Conservation (phyloP, 1,139 yeast genomes). For the Eremothecium sinecaudum region DNA sequence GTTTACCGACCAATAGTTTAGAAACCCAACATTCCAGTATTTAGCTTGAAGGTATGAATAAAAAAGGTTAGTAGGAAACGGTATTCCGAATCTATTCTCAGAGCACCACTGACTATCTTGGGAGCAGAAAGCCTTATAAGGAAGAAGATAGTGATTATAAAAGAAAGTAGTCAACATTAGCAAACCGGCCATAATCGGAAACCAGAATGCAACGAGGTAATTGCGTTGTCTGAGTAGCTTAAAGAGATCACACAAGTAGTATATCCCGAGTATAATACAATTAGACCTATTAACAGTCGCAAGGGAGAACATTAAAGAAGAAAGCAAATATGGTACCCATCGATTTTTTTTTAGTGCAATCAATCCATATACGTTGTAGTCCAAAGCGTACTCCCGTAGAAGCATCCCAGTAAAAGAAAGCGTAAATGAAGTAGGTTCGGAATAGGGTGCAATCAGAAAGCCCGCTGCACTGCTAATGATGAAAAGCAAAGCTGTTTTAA, state of each 20-base stretch:
- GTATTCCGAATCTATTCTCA: slow-evolving; percentile 31
- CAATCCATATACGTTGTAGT: slow-evolving; percentile 13
- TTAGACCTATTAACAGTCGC: slow-evolving; percentile 67
- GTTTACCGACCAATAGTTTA: slow-evolving; percentile 69
- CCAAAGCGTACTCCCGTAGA: slow-evolving; percentile 36
- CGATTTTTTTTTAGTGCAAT: slow-evolving; percentile 11
- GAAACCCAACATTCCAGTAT: slow-evolving; percentile 81
- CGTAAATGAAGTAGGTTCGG: slow-evolving; percentile 69
- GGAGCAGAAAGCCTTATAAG: slow-evolving; percentile 57
- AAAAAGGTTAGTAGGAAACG: slow-evolving; percentile 39
- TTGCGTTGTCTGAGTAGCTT: slow-evolving; percentile 21
- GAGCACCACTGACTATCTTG: slow-evolving; percentile 74
- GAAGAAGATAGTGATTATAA: slow-evolving; percentile 38
- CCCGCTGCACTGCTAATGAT: slow-evolving; percentile 72
- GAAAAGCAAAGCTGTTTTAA: slow-evolving; percentile 38
- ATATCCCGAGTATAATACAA: slow-evolving; percentile 59
- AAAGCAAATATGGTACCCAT: slow-evolving; percentile 30
- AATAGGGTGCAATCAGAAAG: slow-evolving; percentile 64
- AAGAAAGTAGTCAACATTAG: slow-evolving; percentile 42
- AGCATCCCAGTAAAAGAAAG: slow-evolving; percentile 52
- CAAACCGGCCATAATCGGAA: slow-evolving; percentile 45
- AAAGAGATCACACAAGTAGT: slow-evolving; percentile 52
- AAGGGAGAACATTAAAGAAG: slow-evolving; percentile 52
- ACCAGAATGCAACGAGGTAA: slow-evolving; percentile 16
- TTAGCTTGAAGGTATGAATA: slow-evolving; percentile 65